Base-by-base conservation (phyloP, 352 stramenopile species). In the Globisporangium alternatum region DNA sequence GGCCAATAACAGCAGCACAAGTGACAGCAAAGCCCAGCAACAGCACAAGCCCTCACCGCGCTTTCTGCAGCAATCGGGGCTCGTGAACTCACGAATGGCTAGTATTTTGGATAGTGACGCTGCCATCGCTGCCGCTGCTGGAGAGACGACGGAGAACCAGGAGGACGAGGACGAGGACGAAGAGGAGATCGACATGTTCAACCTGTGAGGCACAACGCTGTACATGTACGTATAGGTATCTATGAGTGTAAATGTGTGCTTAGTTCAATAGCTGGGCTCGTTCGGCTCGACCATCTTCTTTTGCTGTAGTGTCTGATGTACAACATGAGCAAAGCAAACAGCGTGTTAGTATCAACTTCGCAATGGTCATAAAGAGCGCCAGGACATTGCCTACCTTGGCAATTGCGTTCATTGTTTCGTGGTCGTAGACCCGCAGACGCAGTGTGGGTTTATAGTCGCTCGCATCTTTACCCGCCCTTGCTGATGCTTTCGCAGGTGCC, bases 181-280 rank as follows among this genome's bases (percentile, higher is more conserved):
- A 1, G 68, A 82, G 1, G 77, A 88, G 62, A 83, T 88, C 44
- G 78, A 88, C 55, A 83, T 88, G 77, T 86, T 84, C 33, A 83
- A 72, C 48, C 49, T 83, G 31, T 86, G 35, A 43, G 8, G 15
- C 6, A 13, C 22, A n/a, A 47, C 28, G 21, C 10, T n/a, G 25
- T 60, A 15, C 5, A 10, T 47, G 15, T 41, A n/a, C 22, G 12
- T 3, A 15, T 13, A 19, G 48, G 25, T 2, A n/a, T 56, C 51
- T 56, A 43, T 56, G 15, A 35, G 28, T 19, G 7, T 25, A 19
- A 25, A 5, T 53, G 13, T 33, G 48, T 28, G 17, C 19, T 15
- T 39, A 19, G 15, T 41, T 28, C 37, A 56, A n/a, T 55, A 65
- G 9, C 48, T 48, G 37, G 43, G 22, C 12, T 69, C 64, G 64